Conservation (phyloP, 2,329 filamentous ascomycete genomes). For the Sclerotinia trifoliorum region DNA sequence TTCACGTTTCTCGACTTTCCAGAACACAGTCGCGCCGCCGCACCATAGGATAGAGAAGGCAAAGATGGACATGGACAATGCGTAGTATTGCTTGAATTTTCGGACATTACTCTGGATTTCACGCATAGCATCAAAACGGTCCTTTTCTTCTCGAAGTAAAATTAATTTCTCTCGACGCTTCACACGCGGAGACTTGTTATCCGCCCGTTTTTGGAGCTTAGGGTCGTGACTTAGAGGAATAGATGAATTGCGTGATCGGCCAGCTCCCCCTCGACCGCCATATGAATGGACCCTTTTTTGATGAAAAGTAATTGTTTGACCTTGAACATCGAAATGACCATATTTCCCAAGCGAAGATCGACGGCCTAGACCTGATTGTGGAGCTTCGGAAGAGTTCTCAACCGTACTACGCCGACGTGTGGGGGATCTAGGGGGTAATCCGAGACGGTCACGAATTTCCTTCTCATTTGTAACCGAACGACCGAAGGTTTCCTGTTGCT, state of each 20-base stretch:
- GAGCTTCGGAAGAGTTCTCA: slow-evolving; percentile 27
- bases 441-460: slow-evolving; percentile 46
- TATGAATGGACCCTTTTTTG: slow-evolving; percentile 31
- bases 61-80: slow-evolving; percentile 55
- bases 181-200: slow-evolving; percentile 22
- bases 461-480: slow-evolving; percentile 53
- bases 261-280: slow-evolving; percentile 37
- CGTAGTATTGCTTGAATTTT: slow-evolving; percentile 61
- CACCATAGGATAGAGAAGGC: slow-evolving; percentile 65
- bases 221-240: slow-evolving; percentile 33
- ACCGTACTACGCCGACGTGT: slow-evolving; percentile 19
- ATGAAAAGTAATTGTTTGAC: slow-evolving; percentile 41
- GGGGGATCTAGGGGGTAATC: slow-evolving; percentile 36
- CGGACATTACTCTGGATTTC: slow-evolving; percentile 56
- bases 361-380: slow-evolving; percentile 37
- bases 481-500: slow-evolving; percentile 53
- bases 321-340: slow-evolving; percentile 41
- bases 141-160: slow-evolving; percentile 56
- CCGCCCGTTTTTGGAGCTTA: slow-evolving; percentile 30
- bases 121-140: slow-evolving; percentile 65
- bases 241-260: slow-evolving; percentile 23
- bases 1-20: slow-evolving; percentile 52
- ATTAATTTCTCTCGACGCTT: slow-evolving; percentile 46
- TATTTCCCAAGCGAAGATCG: slow-evolving; percentile 37
- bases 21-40: slow-evolving; percentile 64